phyloP scores from a whole-genome alignment of 2,329 filamentous ascomycete species.

The Fusarium torreyae region DNA sequence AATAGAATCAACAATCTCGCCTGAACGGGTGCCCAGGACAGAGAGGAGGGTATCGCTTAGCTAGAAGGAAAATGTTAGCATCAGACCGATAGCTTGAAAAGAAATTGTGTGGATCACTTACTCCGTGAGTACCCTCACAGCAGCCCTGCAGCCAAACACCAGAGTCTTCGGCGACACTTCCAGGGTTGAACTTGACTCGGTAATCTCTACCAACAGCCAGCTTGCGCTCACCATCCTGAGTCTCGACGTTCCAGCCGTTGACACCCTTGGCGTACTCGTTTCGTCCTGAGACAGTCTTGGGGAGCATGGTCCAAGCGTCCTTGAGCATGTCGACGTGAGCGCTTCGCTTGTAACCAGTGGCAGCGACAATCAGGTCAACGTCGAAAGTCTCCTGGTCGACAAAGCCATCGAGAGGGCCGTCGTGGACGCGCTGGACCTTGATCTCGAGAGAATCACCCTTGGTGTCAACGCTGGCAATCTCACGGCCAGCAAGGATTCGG shows the following conservation, averaged over 20 bases:
- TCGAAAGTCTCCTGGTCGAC: slow-evolving; percentile 73
- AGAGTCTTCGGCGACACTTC: slow-evolving; percentile 77
- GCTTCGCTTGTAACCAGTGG: slow-evolving; percentile 87
- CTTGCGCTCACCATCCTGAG: slow-evolving; percentile 58
- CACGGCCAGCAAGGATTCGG: slow-evolving; percentile 79
- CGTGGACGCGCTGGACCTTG: slow-evolving; percentile 65
- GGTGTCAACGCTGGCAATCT: slow-evolving; percentile 74
- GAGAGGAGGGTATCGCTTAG: slow-evolving; percentile 87
- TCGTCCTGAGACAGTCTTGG: slow-evolving; percentile 58
- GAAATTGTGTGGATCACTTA: slow-evolving; percentile 66
- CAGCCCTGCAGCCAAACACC: slow-evolving; percentile 96
- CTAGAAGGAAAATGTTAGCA: slow-evolving; percentile 57
- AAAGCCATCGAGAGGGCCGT: slow-evolving; percentile 60
- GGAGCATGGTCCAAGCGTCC: slow-evolving; percentile 76
- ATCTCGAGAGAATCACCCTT: slow-evolving; percentile 69
- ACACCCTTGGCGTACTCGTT: slow-evolving; percentile 55
- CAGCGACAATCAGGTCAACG: slow-evolving; percentile 86
- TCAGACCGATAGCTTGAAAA: slow-evolving; percentile 3
- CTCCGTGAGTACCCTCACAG: slow-evolving; percentile 92
- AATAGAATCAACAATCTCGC: slow-evolving; percentile 83
- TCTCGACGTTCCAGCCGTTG: slow-evolving; percentile 60
- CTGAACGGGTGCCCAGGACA: slow-evolving; percentile 81
- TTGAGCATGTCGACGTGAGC: slow-evolving; percentile 84
- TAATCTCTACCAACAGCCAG: slow-evolving; percentile 85
- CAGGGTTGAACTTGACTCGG: slow-evolving; percentile 77